Evolutionary conservation across 257 asterid genomes (phyloP), one percentile per base, ranked within the genome.

Genomic region (Linaria vulgaris): DNA sequence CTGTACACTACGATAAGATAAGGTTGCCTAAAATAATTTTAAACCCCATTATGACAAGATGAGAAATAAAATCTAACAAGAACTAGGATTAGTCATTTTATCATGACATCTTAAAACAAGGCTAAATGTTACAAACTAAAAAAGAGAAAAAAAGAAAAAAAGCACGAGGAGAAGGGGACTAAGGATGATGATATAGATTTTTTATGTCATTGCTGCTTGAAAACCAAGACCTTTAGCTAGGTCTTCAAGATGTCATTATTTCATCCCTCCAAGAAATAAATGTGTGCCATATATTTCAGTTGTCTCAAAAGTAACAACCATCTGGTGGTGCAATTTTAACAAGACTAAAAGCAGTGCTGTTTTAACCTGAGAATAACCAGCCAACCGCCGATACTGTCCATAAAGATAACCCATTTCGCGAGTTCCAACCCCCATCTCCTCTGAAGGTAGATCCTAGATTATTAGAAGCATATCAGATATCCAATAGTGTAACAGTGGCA

Each of bases 381-480:
- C 83, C 64, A 92, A 79, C 53, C 97, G 97, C 53, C 99, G 79
- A 79, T 92, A 92, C 63, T 92, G 99, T 48, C 99, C 99, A 66
- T 84, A 88, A 60, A 92, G 77, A 75, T 85, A 92, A 69, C 99
- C 99, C 97, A 92, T 92, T 75, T 92, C 99, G 54, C 95, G 97
- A 50, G 96, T 79, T 44, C 97, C 96, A 61, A 92, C 99, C 12
- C 99, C 99, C 88, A 89, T 83, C 75, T 90, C 99, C 78, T 92
- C 99, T 8, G 96, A 89, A 74, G 99, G 99, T 69, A 92, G 96
- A 73, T 92, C 99, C 99, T 92, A 75, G 43, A 57, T 65, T 14
- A 57, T 44, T 41, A 44, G 62, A 80, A 73, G 66, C 27, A 66
- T 27, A 52, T 66, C 64, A 73, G 69, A 59, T 38, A 59, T 39